phyloP scores from a whole-genome alignment of 495 filamentous ascomycete genomes.

The Aspergillus egyptiacus region DNA sequence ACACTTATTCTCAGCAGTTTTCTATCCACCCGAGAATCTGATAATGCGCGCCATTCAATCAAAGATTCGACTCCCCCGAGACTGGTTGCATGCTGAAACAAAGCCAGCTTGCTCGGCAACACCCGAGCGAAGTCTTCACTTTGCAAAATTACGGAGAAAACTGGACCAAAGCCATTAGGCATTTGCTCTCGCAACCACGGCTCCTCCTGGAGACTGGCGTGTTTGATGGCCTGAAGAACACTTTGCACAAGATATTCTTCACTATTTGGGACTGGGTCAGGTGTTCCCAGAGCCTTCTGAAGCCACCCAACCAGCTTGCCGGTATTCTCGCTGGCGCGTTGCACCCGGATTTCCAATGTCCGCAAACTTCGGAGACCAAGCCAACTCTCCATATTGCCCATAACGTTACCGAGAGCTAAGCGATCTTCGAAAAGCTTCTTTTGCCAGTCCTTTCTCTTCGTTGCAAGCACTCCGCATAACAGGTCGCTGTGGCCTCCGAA shows the following conservation, averaged over 20 bases:
- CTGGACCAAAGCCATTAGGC: conserved; percentile 84
- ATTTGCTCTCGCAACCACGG: conserved; percentile 82
- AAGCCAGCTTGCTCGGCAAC: conserved; percentile 67
- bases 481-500: conserved; percentile 90
- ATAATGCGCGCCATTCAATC: conserved; percentile 69
- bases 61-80: conserved; percentile 90
- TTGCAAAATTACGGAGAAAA: conserved; percentile 69
- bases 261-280: conserved; percentile 23
- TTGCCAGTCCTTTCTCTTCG: conserved; percentile 52
- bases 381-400: conserved; percentile 92
- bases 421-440: conserved; percentile 56
- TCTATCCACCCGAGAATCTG: conserved; percentile 65
- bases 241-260: conserved; percentile 42
- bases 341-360: conserved; percentile 78
- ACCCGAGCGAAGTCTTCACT: conserved; percentile 52
- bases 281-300: conserved; percentile 36
- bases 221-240: conserved; percentile 55
- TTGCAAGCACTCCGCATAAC: conserved; percentile 75
- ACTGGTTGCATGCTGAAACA: conserved; percentile 94
- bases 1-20: conserved; percentile 75
- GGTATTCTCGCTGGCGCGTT: conserved; percentile 64
- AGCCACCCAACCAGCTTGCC: conserved; percentile 67
- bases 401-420: conserved; percentile 68
- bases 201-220: conserved; percentile 69
- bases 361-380: conserved; percentile 77